Conservation (phyloP, 2,329 filamentous ascomycete species). For the Amylocarpus encephaloides region DNA sequence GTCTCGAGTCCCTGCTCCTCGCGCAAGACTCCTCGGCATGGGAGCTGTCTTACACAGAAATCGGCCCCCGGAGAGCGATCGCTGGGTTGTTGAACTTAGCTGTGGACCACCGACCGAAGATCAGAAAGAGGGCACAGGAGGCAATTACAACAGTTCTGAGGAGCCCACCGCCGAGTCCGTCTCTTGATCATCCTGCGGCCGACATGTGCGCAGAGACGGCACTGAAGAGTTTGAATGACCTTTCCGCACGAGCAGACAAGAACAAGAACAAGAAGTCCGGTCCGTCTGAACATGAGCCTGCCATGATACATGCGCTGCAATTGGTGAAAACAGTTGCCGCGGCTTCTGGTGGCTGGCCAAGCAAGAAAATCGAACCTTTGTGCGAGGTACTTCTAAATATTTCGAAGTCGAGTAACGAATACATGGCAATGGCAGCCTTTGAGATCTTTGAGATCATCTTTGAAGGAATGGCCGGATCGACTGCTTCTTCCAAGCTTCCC, state of each 20-base stretch:
- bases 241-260: constrained; percentile 55
- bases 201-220: constrained; percentile 95
- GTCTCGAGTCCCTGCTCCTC: constrained; percentile 82
- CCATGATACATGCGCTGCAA: constrained; percentile 85
- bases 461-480: constrained; percentile 75
- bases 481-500: constrained; percentile 83
- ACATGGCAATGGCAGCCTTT: constrained; percentile 92
- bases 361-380: constrained; percentile 85
- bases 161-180: constrained; percentile 82
- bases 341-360: constrained; percentile 91
- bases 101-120: constrained; percentile 84
- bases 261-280: constrained; percentile 58
- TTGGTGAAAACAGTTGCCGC: constrained; percentile 83
- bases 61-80: constrained; percentile 80
- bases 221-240: constrained; percentile 69
- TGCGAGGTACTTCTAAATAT: constrained; percentile 87
- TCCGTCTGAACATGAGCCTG: constrained; percentile 64
- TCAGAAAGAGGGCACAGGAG: constrained; percentile 88
- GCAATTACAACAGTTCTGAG: constrained; percentile 77
- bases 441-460: constrained; percentile 98
- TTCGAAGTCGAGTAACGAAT: constrained; percentile 85
- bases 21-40: constrained; percentile 84
- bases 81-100: constrained; percentile 80
- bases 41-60: constrained; percentile 76
- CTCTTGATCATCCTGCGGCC: constrained; percentile 86